Evolutionary conservation across 108 stramenopile genomes (phyloP).

Genomic region (Fistulifera solaris): DNA sequence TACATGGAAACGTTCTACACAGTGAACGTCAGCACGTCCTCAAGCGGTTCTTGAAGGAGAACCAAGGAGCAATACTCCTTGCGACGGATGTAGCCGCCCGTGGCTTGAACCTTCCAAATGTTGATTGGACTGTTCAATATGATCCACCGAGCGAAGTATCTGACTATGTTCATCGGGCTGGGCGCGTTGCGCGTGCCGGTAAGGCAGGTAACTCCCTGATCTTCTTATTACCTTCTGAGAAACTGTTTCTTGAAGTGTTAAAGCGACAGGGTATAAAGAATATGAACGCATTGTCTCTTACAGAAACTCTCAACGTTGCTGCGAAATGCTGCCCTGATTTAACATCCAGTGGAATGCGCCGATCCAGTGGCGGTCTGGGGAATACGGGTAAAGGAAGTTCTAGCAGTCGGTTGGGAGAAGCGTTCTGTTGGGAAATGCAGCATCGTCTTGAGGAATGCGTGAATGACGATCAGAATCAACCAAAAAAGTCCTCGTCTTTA

Average conservation of each 20-base stretch:
- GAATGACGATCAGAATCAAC: slow-evolving; percentile 21
- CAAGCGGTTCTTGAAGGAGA: slow-evolving; percentile 36
- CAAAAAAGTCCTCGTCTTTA: slow-evolving; percentile 3
- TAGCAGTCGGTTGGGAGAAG: slow-evolving; percentile 12
- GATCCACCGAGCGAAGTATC: slow-evolving; percentile 86
- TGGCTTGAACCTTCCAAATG: slow-evolving; percentile 75
- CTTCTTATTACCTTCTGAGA: slow-evolving; percentile 85
- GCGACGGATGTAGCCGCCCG: slow-evolving; percentile 93
- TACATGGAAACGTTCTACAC: slow-evolving; percentile 83
- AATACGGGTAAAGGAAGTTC: not conserved
- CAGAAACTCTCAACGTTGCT: slow-evolving; percentile 57
- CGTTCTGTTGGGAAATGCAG: slow-evolving; percentile 51
- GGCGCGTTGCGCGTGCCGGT: slow-evolving; percentile 85
- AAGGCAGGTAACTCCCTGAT: slow-evolving; percentile 74
- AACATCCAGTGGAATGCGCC: slow-evolving; percentile 39
- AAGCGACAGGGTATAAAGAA: slow-evolving; percentile 51
- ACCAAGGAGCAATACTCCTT: slow-evolving; percentile 51
- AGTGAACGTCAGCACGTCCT: slow-evolving; percentile 54
- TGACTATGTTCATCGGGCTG: slow-evolving; percentile 87
- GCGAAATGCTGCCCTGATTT: slow-evolving; percentile 41
- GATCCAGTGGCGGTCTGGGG: slow-evolving; percentile 5
- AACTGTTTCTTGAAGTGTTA: slow-evolving; percentile 72
- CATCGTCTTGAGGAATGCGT: slow-evolving; percentile 40
- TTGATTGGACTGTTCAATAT: slow-evolving; percentile 91
- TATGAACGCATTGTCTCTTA: slow-evolving; percentile 47